Base-by-base conservation (phyloP, 192 early-diverging fungal genomes). In the Backusella macrospora region DNA sequence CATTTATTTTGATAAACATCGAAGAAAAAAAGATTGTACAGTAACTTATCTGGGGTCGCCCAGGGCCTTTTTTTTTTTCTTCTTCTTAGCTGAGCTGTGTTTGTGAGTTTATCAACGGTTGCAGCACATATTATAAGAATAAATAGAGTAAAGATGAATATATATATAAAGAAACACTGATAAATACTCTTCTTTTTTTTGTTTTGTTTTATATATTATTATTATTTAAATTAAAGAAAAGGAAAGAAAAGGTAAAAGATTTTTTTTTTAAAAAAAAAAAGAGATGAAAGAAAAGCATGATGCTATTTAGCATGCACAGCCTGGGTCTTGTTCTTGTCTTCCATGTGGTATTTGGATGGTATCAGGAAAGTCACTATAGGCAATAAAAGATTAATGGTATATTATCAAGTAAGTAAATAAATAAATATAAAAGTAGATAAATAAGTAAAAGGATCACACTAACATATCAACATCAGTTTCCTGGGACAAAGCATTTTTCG, bases 401-500 rank as follows among this genome's bases (percentile, higher is more conserved):
- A 34, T 34, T 34, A 2, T 34, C 29, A 2, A 34, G 29, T 34
- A 34, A 34, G 2, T 34, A 34, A 34, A 42, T 18, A 15, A 18
- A 45, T 37, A 38, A 10, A 10, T 29, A 13, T 44, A 7, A 23
- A 16, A 46, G 3, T 42, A 18, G 15, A 3, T 3, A 45, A 21
- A 4, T 37, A n/a, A 21, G 23, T 14, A 38, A 12, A n/a, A 2
- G 29, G 29, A 39, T 66, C 8, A 9, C 12, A 46, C 74, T 76
- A 89, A 96, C 89, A 95, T 78, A 70, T 94, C 93, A 40, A 93
- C 88, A 18, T 97, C 96, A 23, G 90, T 86, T 82, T 98, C 97
- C 80, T 97, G 95, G 73, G 93, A 88, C 79, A 99, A 84, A 39
- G 98, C 96, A 75, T 94, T 96, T 80, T 88, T 92, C 45, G 96